Evolutionary conservation across 1,284 basidiomycete genomes (phyloP).

Genomic region (Rhodotorula sp.): DNA sequence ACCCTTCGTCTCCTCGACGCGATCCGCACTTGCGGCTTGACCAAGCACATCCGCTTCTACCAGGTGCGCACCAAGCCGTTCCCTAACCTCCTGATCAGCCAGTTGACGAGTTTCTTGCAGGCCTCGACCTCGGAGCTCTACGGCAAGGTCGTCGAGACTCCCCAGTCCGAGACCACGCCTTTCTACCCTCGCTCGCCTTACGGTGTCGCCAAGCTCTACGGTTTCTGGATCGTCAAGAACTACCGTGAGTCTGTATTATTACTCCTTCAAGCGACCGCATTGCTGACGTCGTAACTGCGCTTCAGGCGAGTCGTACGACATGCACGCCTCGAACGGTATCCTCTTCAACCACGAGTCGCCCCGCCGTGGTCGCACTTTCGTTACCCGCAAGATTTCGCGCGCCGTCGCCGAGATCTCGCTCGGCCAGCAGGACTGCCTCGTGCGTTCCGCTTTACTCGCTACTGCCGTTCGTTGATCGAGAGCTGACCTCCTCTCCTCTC

Average conservation of each 20-base stretch:
- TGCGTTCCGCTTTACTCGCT: constrained; percentile 1
- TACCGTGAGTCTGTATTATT: constrained; percentile 56
- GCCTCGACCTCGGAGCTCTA: constrained; percentile 91
- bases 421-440: constrained; percentile 75
- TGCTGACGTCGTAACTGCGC: too few relatives aligned
- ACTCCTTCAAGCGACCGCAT: neutral
- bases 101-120: constrained; percentile 51
- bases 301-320: constrained; percentile 71
- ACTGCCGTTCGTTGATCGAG: neutral
- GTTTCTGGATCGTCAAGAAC: constrained; percentile 70
- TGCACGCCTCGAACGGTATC: constrained; percentile 69
- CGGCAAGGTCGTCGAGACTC: constrained; percentile 85
- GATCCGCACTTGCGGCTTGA: constrained; percentile 83
- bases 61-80: constrained; percentile 26
- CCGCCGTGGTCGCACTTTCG: constrained; percentile 83
- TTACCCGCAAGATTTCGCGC: constrained; percentile 85
- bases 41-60: constrained; percentile 82
- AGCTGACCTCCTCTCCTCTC: neutral
- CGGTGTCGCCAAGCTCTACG: constrained; percentile 77
- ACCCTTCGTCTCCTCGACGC: constrained; percentile 88
- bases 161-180: constrained; percentile 85
- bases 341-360: constrained; percentile 87
- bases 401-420: constrained; percentile 83
- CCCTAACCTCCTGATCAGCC: too few relatives aligned
- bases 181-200: constrained; percentile 92